These are phyloP conservation scores for Agrocybe pediades DNA, from an alignment of 768 basidiomycete species.

Conservation along the genomic window DNA sequence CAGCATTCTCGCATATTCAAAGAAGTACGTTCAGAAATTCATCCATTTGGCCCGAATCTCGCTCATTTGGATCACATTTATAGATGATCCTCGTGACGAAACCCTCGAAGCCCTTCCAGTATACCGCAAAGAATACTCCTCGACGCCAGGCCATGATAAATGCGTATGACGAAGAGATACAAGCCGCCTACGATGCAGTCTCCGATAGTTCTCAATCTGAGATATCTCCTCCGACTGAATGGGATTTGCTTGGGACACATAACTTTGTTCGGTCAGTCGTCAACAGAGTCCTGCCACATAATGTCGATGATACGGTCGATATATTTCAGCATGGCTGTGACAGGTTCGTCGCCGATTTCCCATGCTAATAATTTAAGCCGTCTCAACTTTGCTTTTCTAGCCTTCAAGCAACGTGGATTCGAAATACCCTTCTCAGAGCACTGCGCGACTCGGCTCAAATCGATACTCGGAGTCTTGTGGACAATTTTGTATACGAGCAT, in stretches of 20 bases:
- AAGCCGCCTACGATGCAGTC: constrained; percentile 14
- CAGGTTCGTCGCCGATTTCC: neutral
- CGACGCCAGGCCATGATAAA: constrained; percentile 37
- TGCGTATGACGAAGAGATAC: constrained; percentile 42
- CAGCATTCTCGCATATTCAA: constrained; percentile 8
- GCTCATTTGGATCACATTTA: neutral
- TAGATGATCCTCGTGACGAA: constrained; percentile 46
- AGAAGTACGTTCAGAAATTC: neutral
- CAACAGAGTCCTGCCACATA: neutral
- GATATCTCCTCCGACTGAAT: constrained; percentile 1
- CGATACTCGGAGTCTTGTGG: constrained; percentile 4
- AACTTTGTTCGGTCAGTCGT: constrained; percentile 7
- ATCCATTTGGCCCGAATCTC: neutral
- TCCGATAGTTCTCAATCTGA: constrained; percentile 15
- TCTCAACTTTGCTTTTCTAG: neutral
- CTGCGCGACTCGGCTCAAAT: constrained; percentile 1
- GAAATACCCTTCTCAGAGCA: constrained; percentile 9
- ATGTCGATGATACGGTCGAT: neutral
- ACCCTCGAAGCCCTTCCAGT: constrained; percentile 41
- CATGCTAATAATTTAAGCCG: neutral
- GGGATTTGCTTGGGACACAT: neutral
- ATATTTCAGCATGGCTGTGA: constrained; percentile 8
- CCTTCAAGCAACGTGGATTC: constrained; percentile 15
- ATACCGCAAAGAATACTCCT: constrained; percentile 42
- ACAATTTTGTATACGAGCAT: constrained; percentile 12